Evolutionary conservation across 352 stramenopile species (phyloP).

Genomic region (Bremia lactucae): DNA sequence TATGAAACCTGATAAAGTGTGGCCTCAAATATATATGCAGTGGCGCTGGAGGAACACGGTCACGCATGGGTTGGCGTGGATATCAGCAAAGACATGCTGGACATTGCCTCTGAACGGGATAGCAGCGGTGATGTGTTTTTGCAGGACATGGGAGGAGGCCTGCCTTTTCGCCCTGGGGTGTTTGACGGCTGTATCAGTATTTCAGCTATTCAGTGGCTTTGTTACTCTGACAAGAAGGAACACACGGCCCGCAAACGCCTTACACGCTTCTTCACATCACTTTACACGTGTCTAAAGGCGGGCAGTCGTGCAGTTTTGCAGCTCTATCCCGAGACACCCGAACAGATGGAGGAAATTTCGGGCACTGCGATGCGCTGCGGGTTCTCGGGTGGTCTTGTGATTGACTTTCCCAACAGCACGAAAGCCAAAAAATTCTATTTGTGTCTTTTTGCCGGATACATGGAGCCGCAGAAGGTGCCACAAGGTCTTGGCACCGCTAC

Average conservation of each 20-base stretch:
- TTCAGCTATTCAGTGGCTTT: constrained; percentile 99
- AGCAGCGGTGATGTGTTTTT: constrained; percentile 83
- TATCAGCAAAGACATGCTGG: constrained; percentile 98
- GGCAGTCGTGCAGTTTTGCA: constrained; percentile 93
- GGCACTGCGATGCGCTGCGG: constrained; percentile 81
- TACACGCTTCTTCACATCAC: constrained; percentile 94
- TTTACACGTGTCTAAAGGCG: constrained; percentile 81
- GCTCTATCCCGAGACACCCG: constrained; percentile 96
- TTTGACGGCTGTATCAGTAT: constrained; percentile 99
- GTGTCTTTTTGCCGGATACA: constrained; percentile 93
- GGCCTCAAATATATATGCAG: too few relatives aligned
- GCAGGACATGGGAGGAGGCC: constrained; percentile 96
- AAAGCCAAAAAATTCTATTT: constrained; percentile 99
- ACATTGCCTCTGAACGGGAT: constrained; percentile 92
- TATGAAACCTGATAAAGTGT: constrained; percentile 2
- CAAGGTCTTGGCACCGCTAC: constrained; percentile 60
- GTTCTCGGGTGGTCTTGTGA: constrained; percentile 94
- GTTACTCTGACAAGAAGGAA: constrained; percentile 96
- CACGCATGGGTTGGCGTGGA: constrained; percentile 98
- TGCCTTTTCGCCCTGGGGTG: constrained; percentile 94
- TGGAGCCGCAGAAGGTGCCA: constrained; percentile 63
- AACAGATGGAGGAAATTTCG: constrained; percentile 94
- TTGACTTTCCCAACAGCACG: constrained; percentile 98
- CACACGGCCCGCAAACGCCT: constrained; percentile 91
- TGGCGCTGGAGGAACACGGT: constrained; percentile 84